Percentiles rank a stretch among this genome's conserved stretches.
These are phyloP conservation scores for Notholithocarpus densiflorus DNA, from an alignment of 306 rosid genomes.

Conservation along the genomic window DNA sequence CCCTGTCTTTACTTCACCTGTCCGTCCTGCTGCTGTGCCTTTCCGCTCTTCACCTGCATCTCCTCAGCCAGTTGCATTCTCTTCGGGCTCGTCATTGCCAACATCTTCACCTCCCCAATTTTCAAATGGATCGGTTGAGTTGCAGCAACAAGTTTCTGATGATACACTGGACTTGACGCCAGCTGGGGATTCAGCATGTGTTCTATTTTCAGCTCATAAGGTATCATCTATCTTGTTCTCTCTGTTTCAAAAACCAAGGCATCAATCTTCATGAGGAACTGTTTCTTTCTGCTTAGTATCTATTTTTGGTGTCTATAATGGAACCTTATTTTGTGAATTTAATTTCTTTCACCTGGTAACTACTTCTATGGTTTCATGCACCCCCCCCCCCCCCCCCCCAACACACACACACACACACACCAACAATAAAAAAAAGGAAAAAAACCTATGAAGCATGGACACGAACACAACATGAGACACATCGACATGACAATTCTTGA, in stretches of 20 bases:
- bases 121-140: conserved; percentile 53
- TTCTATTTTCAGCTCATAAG: conserved; percentile 88
- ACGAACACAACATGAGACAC: too few species aligned
- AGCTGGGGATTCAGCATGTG: conserved; percentile 63
- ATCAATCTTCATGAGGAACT: neutral
- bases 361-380: neutral
- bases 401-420: too few species aligned
- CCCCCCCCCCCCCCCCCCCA: too few species aligned
- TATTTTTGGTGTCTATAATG: conserved; percentile 1
- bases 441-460: too few species aligned
- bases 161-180: conserved; percentile 38
- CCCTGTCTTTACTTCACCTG: conserved; percentile 88
- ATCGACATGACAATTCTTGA: too few species aligned
- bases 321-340: neutral
- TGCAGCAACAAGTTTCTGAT: conserved; percentile 58
- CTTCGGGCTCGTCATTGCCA: conserved; percentile 61
- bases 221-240: conserved; percentile 35
- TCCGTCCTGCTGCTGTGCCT: conserved; percentile 93
- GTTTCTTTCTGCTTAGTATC: neutral
- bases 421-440: too few species aligned
- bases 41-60: conserved; percentile 88
- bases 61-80: conserved; percentile 89
- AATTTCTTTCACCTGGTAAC: neutral
- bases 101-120: conserved; percentile 53
- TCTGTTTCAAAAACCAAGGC: conserved; percentile 4